phyloP scores from a whole-genome alignment of 768 basidiomycete genomes.

The Lepiota venenata region DNA sequence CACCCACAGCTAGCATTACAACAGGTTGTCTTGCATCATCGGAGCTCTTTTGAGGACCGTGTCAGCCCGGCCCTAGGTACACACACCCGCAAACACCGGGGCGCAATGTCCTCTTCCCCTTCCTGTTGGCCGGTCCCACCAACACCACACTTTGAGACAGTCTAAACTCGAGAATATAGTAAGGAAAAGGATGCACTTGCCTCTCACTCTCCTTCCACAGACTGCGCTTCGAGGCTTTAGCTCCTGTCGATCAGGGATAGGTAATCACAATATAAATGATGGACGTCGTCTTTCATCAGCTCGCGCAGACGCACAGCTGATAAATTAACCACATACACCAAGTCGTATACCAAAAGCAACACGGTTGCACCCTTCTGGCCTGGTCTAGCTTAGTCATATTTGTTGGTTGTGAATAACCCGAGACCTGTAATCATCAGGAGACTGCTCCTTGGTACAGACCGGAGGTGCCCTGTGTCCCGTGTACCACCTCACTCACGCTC shows the following conservation, averaged over 20 bases:
- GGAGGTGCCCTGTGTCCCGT: not conserved
- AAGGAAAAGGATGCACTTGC: not conserved
- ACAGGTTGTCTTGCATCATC: not conserved
- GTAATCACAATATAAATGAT: constrained; percentile 2
- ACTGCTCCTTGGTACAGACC: not conserved
- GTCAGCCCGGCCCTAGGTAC: not conserved
- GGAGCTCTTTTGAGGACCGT: not conserved
- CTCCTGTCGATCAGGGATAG: constrained; percentile 6
- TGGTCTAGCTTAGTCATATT: not conserved
- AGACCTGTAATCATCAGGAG: not conserved
- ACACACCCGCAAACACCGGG: not conserved
- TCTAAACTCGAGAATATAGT: not conserved
- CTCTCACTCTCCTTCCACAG: not conserved
- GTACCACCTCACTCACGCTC: too few species aligned
- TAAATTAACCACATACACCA: not conserved
- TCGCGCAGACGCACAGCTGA: not conserved
- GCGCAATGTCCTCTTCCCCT: not conserved
- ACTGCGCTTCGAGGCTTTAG: too few species aligned
- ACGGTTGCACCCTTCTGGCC: not conserved
- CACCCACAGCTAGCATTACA: constrained; percentile 1
- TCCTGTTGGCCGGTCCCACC: not conserved
- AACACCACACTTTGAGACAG: not conserved
- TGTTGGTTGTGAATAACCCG: not conserved
- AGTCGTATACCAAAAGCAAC: not conserved
- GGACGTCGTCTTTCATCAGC: constrained; percentile 1